These are phyloP conservation scores for Ustilago esculenta DNA, from an alignment of 1,284 basidiomycete species.

Conservation along the genomic window DNA sequence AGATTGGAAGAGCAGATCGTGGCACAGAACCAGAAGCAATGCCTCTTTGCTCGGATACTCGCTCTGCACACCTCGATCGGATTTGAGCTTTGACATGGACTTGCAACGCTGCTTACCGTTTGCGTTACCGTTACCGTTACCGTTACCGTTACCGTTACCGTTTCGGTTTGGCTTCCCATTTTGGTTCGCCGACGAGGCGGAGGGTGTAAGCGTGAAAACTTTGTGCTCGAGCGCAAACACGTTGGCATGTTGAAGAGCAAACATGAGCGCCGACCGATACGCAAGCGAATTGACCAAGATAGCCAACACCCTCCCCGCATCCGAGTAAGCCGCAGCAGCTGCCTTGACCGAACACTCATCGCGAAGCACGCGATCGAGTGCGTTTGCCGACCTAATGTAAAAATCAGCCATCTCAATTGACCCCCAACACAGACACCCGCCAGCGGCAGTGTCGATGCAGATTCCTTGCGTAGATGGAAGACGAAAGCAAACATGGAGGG, in stretches of 20 bases:
- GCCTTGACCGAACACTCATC: constrained; percentile 60
- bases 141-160: constrained; percentile 1
- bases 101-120: no score
- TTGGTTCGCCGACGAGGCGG: not conserved
- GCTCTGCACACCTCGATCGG: not conserved
- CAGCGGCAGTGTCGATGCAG: no score
- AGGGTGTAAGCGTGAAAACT: constrained; percentile 22
- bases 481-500: no score
- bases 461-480: no score
- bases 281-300: constrained; percentile 57
- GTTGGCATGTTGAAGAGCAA: constrained; percentile 31
- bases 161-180: constrained; percentile 7
- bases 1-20: constrained; percentile 58
- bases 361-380: constrained; percentile 49
- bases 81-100: no score
- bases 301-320: constrained; percentile 56
- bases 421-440: no score
- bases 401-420: constrained; percentile 52
- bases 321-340: constrained; percentile 30
- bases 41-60: constrained; percentile 30
- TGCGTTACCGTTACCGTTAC: no score
- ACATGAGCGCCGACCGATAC: constrained; percentile 39
- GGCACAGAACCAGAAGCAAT: constrained; percentile 56
- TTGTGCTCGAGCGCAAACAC: constrained; percentile 38
- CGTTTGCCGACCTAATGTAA: constrained; percentile 52